Evolutionary conservation across 2,329 filamentous ascomycete species (phyloP).

Genomic region (Cercospora nicotianae): DNA sequence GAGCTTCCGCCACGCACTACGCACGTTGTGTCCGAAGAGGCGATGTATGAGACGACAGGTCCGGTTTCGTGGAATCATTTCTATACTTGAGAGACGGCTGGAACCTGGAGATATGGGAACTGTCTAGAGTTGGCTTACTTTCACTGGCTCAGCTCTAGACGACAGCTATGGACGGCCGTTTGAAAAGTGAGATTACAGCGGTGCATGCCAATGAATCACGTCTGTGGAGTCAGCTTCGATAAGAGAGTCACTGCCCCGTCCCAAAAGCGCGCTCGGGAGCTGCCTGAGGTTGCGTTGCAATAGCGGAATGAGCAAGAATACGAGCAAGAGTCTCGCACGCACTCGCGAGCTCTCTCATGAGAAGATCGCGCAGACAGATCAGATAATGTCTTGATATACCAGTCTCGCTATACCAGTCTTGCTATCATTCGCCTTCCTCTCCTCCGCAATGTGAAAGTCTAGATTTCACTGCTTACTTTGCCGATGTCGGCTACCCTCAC

Average conservation of each 20-base stretch:
- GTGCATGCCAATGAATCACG: background rate
- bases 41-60: constrained; percentile 1
- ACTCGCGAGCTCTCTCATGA: background rate
- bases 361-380: background rate
- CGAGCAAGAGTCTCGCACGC: background rate
- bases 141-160: background rate
- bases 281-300: background rate
- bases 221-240: background rate
- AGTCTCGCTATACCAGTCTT: background rate
- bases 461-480: background rate
- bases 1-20: constrained; percentile 5
- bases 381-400: background rate
- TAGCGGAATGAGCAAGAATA: background rate
- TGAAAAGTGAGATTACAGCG: background rate
- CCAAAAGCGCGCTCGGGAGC: background rate
- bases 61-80: constrained; percentile 7
- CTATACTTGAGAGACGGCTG: constrained; percentile 1
- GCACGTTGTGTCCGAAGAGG: background rate
- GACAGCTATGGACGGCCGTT: background rate
- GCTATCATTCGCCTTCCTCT: background rate
- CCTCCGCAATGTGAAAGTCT: background rate
- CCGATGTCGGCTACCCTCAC: constrained; percentile 2
- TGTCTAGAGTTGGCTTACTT: background rate
- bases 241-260: background rate
- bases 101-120: background rate